Evolutionary conservation across 1,284 basidiomycete species (phyloP), one percentile per base, ranked within the genome.

Genomic region (Cryptococcus amylolentus): DNA sequence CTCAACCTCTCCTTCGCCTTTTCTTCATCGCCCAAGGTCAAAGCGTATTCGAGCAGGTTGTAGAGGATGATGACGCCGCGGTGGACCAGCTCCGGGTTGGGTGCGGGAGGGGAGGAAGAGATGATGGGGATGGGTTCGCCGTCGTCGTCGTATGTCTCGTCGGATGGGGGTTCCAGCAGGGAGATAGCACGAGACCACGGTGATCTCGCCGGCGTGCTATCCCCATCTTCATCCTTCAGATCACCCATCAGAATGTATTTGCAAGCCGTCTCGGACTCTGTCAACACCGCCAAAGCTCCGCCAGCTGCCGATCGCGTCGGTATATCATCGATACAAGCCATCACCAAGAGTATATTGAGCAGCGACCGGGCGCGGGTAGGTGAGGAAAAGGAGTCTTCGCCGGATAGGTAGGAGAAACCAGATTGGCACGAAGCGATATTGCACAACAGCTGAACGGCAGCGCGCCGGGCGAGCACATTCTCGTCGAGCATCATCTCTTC

Each of bases 391-490:
- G 38, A 14, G 31, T 13, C 10, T 40, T 72, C 79, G 41, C 71
- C 72, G 5, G 70, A 55, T 23, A 69, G 71, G 50, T 69, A 81
- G 59, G 84, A 81, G 72, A 88, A 93, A 2, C 88, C 84, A 1
- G 80, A 77, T 47, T 92, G 87, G 23, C 86, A 88, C 13, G 81
- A 84, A 44, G 92, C 82, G 27, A 98, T 82, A 75, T 98, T 98
- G 81, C 94, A 98, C 2, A 94, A 80, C n/a, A 98, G 83, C 76
- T 98, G 92, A 52, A 87, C 87, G 1, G 91, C 86, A 0, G 95
- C 94, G 56, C 95, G 81, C 18, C 91, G 84, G 48, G 95, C 81
- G 62, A 98, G 82, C 0, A 75, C 77, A 70, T 97, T 88, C 54
- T 93, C 89, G 67, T 91, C 88, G 37, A 95, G 77, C 69, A 97